Base-by-base conservation (phyloP, 2,329 filamentous ascomycete species). In the Cercospora janseana region DNA sequence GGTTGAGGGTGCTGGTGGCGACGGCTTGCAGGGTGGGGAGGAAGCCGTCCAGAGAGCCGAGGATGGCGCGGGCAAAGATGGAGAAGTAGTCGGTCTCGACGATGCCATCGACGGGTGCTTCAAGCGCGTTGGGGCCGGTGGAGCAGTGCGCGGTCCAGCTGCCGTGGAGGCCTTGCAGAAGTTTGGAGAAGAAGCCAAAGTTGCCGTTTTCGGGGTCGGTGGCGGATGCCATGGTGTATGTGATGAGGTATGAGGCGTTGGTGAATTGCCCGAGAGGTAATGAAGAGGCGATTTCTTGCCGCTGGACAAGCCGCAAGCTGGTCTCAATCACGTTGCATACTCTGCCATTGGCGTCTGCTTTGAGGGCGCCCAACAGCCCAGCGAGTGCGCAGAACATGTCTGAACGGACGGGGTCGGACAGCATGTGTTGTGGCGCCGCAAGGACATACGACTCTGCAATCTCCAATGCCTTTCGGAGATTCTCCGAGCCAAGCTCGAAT, bases 71-170 rank as follows among this genome's bases (percentile, higher is more conserved):
- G 2, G 88, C 85, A 2, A 98, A 76, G 2, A 97, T 82, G 4
- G 82, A 80, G 63, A 95, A 86, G 67, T 95, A 95, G 65, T 95
- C 88, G 0, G 87, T 87, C 64, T 95, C 83, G 1, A 87, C 84
- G 8, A 90, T 78, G 9, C 83, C 82, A 60, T 86, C 85, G 26
- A 96, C 79, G 23, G 81, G 80, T 31, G 83, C 79, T 15, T 81
- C 76, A 58, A 79, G 86, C 20, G 79, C 79, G 62, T 88, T 87
- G 0, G 92, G 91, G 0, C 93, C 92, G 0, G 87, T 87, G 0
- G 87, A 88, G 66, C 94, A 85, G 60, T 87, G 85, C 2, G 88
- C 84, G 63, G 86, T 80, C 78, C 82, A 73, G 38, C 64, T 66
- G 8, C 67, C 69, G 13, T 69, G 69, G 0, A 78, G 65, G 8